Evolutionary conservation across 345 rosid species (phyloP), one percentile per base, ranked within the genome.

Genomic region (Pistacia integerrima): DNA sequence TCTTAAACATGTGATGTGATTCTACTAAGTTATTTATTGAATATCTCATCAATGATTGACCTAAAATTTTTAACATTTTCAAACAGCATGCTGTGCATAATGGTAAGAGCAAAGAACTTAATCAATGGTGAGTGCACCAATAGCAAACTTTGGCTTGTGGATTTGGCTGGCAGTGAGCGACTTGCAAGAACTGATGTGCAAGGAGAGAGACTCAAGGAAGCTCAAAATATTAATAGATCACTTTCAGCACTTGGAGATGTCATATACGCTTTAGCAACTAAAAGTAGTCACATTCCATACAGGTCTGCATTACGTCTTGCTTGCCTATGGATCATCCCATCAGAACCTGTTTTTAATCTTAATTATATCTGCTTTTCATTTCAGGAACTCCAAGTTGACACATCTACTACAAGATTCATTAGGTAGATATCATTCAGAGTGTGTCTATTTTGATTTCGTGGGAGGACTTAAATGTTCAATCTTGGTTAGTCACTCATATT

Each of bases 91-190:
- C 97, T 96, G 64, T 88, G 92, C 54, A 88, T 93, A 83, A 88
- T 86, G 93, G 99, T 96, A 25, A 88, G 77, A 87, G 90, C 97
- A 38, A 90, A 88, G 87, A 96, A 92, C 82, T 62, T 92, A 87
- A 82, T 92, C 83, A 92, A 76, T 77, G 94, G 97, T 17, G 97
- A 93, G 46, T 88, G 97, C 84, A 93, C 97, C 73, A 92, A 88
- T 83, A 96, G 99, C 93, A 96, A 90, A 79, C 99, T 96, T 63
- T 96, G 99, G 98, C 98, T 94, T 66, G 95, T 93, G 62, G 98
- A 94, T 84, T 89, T 92, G 87, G 99, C 99, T 0, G 99, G 98
- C 68, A 93, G 99, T 82, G 99, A 96, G 82, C 92, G 99, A 85
- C 89, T 93, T 72, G 93, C 93, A 22, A 96, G 87, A 88, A 93